A percentile compares a stretch with the other conserved stretches of the same genome.
phyloP scores from a whole-genome alignment of 2,329 filamentous ascomycete species.

The Harringtonia lauricola region DNA sequence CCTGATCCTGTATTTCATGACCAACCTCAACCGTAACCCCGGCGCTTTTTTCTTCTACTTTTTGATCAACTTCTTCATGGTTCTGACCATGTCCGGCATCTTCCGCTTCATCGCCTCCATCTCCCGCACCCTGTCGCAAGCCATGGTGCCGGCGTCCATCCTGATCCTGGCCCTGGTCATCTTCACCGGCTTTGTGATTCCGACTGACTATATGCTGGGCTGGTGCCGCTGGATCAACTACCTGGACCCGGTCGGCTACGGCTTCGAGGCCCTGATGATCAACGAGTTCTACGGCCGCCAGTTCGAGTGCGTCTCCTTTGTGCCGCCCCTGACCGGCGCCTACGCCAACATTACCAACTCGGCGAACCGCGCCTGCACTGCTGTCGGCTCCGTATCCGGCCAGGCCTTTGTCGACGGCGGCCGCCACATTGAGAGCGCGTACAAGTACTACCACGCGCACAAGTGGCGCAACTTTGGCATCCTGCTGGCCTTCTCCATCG shows the following conservation, averaged over 20 bases:
- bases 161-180: neutral
- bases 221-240: conserved; percentile 1
- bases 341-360: conserved; percentile 23
- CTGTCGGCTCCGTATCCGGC: conserved; percentile 45
- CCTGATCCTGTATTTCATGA: conserved; percentile 74
- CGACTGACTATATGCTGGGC: neutral
- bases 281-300: conserved; percentile 27
- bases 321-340: conserved; percentile 25
- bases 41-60: conserved; percentile 78
- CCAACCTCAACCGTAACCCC: conserved; percentile 61
- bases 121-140: conserved; percentile 34
- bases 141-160: conserved; percentile 23
- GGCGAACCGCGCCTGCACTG: conserved; percentile 40
- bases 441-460: conserved; percentile 44
- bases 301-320: conserved; percentile 39
- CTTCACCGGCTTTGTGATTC: neutral
- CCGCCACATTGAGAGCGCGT: conserved; percentile 41
- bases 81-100: conserved; percentile 68
- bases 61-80: conserved; percentile 61
- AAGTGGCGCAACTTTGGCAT: conserved; percentile 64
- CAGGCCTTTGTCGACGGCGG: conserved; percentile 42
- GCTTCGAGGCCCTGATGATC: neutral
- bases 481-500: conserved; percentile 48
- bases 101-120: conserved; percentile 32
- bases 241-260: neutral